Conservation (phyloP, 2,329 filamentous ascomycete genomes). For the Fusarium secorum region DNA sequence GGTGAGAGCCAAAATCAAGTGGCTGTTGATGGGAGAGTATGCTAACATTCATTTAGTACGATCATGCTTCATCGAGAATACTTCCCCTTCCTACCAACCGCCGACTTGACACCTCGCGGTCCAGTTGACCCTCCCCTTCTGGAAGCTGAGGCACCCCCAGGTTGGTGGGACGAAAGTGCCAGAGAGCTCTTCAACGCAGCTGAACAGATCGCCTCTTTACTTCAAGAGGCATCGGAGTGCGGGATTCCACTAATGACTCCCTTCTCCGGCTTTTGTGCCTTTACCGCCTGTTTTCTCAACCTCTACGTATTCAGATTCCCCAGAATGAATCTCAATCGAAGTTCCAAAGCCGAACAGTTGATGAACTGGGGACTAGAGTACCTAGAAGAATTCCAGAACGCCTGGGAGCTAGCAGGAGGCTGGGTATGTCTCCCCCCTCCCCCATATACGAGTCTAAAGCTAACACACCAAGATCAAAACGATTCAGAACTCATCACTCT, state of each 20-base stretch:
- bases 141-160: constrained; percentile 47
- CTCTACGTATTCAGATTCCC: constrained; percentile 52
- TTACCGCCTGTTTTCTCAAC: constrained; percentile 54
- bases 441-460: accelerated
- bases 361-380: constrained; percentile 37
- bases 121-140: constrained; percentile 52
- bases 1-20: constrained; percentile 41
- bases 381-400: constrained; percentile 34
- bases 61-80: constrained; percentile 55
- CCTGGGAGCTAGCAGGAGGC: constrained; percentile 35
- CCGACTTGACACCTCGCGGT: constrained; percentile 46
- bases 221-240: constrained; percentile 50
- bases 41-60: constrained; percentile 35
- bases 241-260: constrained; percentile 50
- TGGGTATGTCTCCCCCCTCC: constrained; percentile 2
- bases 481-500: constrained; percentile 30
- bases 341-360: constrained; percentile 18
- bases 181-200: constrained; percentile 48
- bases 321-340: constrained; percentile 47
- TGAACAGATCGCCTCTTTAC: constrained; percentile 46
- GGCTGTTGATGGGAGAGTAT: background rate
- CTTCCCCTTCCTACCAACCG: constrained; percentile 53
- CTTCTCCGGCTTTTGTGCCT: constrained; percentile 56
- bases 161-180: constrained; percentile 52
- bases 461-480: constrained; percentile 35